Percentiles rank a stretch among this genome's conserved stretches.
phyloP scores from a whole-genome alignment of 2,329 filamentous ascomycete genomes.

The Penicillium concentricum region DNA sequence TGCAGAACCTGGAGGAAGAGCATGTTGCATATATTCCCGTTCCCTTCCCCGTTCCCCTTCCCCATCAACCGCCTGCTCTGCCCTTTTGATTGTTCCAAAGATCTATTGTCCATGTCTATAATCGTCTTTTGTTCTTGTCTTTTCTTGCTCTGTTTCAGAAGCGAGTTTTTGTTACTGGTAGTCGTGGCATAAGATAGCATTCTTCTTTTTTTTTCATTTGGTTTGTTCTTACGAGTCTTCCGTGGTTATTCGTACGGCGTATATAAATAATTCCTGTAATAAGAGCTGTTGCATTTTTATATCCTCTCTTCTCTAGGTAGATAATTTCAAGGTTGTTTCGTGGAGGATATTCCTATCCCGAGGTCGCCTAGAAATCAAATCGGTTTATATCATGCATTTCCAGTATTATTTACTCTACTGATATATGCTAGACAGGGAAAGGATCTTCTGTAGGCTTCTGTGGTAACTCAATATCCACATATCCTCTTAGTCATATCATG shows the following conservation, averaged over 20 bases:
- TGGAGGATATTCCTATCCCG: background rate
- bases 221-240: constrained; percentile 5
- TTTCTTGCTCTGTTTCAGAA: constrained; percentile 27
- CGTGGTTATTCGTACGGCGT: constrained; percentile 14
- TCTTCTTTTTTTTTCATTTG: constrained; percentile 13
- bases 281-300: constrained; percentile 1
- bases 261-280: constrained; percentile 12
- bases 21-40: constrained; percentile 24
- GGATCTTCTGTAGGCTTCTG: background rate
- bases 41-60: constrained; percentile 10
- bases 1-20: constrained; percentile 10
- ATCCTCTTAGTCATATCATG: background rate
- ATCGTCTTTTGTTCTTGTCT: constrained; percentile 15
- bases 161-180: constrained; percentile 24
- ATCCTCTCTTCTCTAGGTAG: background rate
- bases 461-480: background rate
- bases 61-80: constrained; percentile 10
- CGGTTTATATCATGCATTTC: background rate
- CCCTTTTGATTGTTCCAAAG: constrained; percentile 19
- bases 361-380: background rate
- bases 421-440: background rate
- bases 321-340: too few relatives aligned
- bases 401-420: background rate
- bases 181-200: constrained; percentile 28
- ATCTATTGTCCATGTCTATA: constrained; percentile 30